These are phyloP conservation scores for Neurospora sp. DNA, from an alignment of 495 filamentous ascomycete species.

Conservation along the genomic window DNA sequence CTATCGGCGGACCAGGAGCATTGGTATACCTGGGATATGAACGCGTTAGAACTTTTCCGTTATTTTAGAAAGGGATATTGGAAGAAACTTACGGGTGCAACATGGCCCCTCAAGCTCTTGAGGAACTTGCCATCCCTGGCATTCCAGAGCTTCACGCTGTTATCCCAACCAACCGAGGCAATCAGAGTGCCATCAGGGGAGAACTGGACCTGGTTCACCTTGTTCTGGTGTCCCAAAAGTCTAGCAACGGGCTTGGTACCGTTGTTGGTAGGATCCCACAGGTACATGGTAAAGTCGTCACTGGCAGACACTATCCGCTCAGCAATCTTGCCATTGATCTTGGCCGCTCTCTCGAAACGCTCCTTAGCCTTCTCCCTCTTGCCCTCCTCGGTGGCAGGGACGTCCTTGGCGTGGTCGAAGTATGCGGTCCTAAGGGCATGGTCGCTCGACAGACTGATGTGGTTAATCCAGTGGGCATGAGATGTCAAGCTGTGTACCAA, in stretches of 20 bases:
- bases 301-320: conserved; percentile 79
- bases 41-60: not conserved
- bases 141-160: conserved; percentile 35
- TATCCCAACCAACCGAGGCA: conserved; percentile 84
- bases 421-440: conserved; percentile 80
- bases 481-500: conserved; percentile 67
- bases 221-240: conserved; percentile 87
- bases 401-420: conserved; percentile 62
- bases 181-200: conserved; percentile 81
- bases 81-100: conserved; percentile 47
- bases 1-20: conserved; percentile 86
- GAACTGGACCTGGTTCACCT: conserved; percentile 91
- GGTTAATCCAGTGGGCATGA: conserved; percentile 94
- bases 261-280: conserved; percentile 78
- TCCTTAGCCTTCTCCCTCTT: conserved; percentile 68
- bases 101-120: conserved; percentile 79
- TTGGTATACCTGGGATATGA: conserved; percentile 54
- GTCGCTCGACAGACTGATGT: conserved; percentile 89
- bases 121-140: conserved; percentile 66
- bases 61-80: not conserved
- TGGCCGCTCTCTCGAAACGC: conserved; percentile 84
- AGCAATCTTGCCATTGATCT: conserved; percentile 61
- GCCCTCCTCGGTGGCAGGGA: conserved; percentile 57
- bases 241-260: conserved; percentile 76
- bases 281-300: conserved; percentile 89